These are phyloP conservation scores for Elsinoe batatas DNA, from an alignment of 2,329 filamentous ascomycete genomes.

Conservation along the genomic window DNA sequence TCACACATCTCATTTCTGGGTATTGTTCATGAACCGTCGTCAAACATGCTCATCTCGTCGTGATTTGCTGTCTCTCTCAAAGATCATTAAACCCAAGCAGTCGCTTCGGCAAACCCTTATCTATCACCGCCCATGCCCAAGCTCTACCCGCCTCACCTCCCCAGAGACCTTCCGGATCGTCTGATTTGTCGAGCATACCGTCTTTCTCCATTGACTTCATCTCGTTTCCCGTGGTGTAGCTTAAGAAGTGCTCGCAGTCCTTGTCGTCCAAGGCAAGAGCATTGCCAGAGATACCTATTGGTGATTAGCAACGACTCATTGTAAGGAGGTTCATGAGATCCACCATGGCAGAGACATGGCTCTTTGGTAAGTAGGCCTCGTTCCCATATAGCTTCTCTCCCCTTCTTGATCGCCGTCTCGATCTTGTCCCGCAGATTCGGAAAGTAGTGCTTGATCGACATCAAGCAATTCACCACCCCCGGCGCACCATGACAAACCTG, in stretches of 20 bases:
- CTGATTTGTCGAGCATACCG: constrained; percentile 42
- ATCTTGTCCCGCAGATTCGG: constrained; percentile 45
- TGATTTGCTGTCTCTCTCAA: constrained; percentile 22
- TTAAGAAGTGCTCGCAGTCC: constrained; percentile 48
- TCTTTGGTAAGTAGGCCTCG: constrained; percentile 53
- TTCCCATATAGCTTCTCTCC: constrained; percentile 45
- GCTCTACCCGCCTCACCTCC: constrained; percentile 34
- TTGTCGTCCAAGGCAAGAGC: constrained; percentile 45
- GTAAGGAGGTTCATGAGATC: background rate
- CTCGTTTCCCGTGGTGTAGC: constrained; percentile 47
- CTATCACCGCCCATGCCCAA: constrained; percentile 35
- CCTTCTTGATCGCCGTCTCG: constrained; percentile 42
- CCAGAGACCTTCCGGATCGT: constrained; percentile 41
- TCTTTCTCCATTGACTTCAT: constrained; percentile 45
- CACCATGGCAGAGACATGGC: constrained; percentile 52
- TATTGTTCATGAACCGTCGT: background rate
- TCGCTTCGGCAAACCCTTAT: constrained; percentile 37
- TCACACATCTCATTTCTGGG: background rate
- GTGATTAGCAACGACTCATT: background rate
- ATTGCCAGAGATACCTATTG: constrained; percentile 49
- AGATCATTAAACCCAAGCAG: constrained; percentile 43
- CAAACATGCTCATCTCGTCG: constrained; percentile 9
- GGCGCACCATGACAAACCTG: constrained; percentile 61
- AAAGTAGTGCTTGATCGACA: constrained; percentile 48
- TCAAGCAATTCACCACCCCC: constrained; percentile 50